Percentiles rank a stretch among this genome's conserved stretches.
phyloP scores from a whole-genome alignment of 768 basidiomycete species.

The Russula emetica region DNA sequence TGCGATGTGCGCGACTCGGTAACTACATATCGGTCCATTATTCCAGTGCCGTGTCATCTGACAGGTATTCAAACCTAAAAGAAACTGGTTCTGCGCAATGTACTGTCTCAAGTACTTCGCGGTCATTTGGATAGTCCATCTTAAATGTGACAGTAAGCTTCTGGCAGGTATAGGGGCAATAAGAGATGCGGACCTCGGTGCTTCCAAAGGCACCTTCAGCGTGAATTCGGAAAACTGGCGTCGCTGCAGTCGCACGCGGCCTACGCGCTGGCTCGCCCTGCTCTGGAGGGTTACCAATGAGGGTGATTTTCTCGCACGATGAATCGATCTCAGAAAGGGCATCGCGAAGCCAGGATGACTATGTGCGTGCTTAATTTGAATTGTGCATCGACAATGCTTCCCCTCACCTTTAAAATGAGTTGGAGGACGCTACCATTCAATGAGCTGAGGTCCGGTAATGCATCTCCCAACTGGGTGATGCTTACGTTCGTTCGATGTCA shows the following conservation, averaged over 20 bases:
- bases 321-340: slow-evolving; percentile 89
- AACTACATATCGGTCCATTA: slow-evolving; percentile 45
- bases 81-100: slow-evolving; percentile 65
- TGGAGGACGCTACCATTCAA: slow-evolving; percentile 16
- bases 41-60: neutral
- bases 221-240: slow-evolving; percentile 73
- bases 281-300: slow-evolving; percentile 63
- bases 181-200: slow-evolving; percentile 57
- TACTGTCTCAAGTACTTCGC: slow-evolving; percentile 86
- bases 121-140: slow-evolving; percentile 96
- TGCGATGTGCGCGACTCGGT: slow-evolving; percentile 74
- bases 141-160: slow-evolving; percentile 32
- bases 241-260: slow-evolving; percentile 32
- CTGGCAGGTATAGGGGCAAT: neutral
- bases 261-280: slow-evolving; percentile 28
- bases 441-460: slow-evolving; percentile 1
- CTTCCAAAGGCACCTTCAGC: slow-evolving; percentile 80
- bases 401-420: slow-evolving; percentile 54
- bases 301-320: slow-evolving; percentile 78
- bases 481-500: slow-evolving; percentile 59
- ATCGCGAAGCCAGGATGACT: slow-evolving; percentile 92
- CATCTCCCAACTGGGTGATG: slow-evolving; percentile 11
- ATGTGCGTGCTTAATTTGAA: neutral
- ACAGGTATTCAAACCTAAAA: slow-evolving; percentile 56
- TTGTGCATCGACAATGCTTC: slow-evolving; percentile 54